Conservation (phyloP, 2,329 filamentous ascomycete species). For the Colletotrichum graminicola region DNA sequence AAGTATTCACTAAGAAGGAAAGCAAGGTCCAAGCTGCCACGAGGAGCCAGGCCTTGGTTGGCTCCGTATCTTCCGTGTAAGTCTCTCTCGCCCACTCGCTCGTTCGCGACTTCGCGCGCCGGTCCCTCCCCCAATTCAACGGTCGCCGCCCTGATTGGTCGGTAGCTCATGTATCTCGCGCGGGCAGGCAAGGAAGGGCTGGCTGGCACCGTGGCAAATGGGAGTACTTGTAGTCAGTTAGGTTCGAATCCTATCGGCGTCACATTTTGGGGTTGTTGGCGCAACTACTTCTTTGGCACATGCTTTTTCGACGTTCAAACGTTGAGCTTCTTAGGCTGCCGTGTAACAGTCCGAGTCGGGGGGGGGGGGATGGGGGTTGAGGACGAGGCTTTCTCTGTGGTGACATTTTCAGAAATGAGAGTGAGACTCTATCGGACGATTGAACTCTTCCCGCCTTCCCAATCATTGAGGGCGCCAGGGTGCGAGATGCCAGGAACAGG, state of each 20-base stretch:
- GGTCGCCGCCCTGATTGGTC: conserved; percentile 1
- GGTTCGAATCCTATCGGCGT: no score
- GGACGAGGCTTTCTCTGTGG: neutral
- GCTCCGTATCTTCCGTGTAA: neutral
- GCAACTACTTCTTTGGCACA: no score
- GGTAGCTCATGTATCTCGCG: neutral
- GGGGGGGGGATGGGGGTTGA: neutral
- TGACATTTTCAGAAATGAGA: conserved; percentile 11
- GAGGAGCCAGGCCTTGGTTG: neutral
- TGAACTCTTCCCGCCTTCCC: neutral
- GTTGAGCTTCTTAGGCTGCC: conserved; percentile 13
- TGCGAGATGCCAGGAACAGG: neutral
- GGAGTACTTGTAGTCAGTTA: no score
- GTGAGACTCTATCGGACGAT: neutral
- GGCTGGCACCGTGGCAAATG: no score
- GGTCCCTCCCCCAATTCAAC: no score
- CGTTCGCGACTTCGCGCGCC: conserved; percentile 20
- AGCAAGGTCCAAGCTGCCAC: conserved; percentile 14
- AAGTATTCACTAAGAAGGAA: no score
- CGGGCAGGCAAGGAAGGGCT: neutral
- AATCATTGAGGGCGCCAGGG: neutral
- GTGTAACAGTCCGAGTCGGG: conserved; percentile 1
- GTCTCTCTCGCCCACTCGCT: neutral
- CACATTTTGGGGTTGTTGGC: no score
- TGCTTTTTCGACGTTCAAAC: conserved; percentile 3